Base-by-base conservation (phyloP, 2,329 filamentous ascomycete species). In the Penicillium sp. region DNA sequence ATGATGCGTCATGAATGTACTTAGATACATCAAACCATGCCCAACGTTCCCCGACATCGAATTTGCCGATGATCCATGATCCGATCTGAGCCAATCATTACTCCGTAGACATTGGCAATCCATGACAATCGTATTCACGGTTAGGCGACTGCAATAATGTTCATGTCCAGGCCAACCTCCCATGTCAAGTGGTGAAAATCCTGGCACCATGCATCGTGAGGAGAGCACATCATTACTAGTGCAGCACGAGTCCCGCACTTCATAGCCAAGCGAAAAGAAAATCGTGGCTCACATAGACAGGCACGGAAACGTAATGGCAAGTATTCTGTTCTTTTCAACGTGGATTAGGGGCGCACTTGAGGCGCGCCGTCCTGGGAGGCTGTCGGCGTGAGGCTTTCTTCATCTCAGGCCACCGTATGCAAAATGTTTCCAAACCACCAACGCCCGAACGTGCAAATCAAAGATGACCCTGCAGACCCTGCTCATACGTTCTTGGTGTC, bases 401-500 rank as follows among this genome's bases (percentile, higher is more conserved):
- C 12, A 6, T 17, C 28, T 28, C 27, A 16, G 17, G 17, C 30
- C 28, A 11, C 14, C 31, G 22, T 40, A 41, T 44, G 41, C 39
- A 45, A 41, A 30, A 13, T 27, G 25, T 27, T n/a, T 27, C 35
- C 30, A 45, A 33, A 37, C 29, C 39, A 26, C 35, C 39, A 45
- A 45, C 42, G 42, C 42, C 42, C 16, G 10, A 37, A 28, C 35
- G 15, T 22, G 37, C 32, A 35, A 35, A 42, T 18, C 26, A 39
- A 33, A 45, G 18, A 18, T 20, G 25, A 26, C 35, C 25, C 22
- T 43, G 36, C 30, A 32, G 22, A 17, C 2, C 11, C 26, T 18
- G 41, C 39, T 73, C 63, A 77, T 56, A 66, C 62, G 60, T 95
- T 88, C 66, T 92, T 95, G 55, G 88, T 89, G 36, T 80, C 80